phyloP scores from a whole-genome alignment of 441 rosid species.

The Daphne laureola region DNA sequence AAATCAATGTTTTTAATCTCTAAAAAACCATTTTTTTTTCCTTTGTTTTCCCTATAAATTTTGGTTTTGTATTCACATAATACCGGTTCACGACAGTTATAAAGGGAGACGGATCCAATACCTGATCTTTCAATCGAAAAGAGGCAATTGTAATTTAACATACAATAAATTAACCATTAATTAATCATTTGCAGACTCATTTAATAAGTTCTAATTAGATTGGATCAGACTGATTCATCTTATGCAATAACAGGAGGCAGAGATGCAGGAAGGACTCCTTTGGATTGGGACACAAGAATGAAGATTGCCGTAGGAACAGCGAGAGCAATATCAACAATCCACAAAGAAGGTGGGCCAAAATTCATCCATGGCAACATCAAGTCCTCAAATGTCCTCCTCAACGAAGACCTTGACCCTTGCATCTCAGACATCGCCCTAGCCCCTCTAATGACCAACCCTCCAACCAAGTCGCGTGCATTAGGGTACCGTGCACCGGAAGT shows the following conservation, averaged over 20 bases:
- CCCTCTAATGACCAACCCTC: constrained; percentile 39
- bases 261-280: constrained; percentile 24
- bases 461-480: constrained; percentile 31
- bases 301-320: constrained; percentile 44
- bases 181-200: too few species aligned
- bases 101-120: too few species aligned
- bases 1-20: too few species aligned
- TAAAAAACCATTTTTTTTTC: too few species aligned
- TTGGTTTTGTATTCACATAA: too few species aligned
- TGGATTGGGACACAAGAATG: constrained; percentile 58
- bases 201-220: too few species aligned
- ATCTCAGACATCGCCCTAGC: constrained; percentile 48
- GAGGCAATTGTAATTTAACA: too few species aligned
- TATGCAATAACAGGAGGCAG: constrained; percentile 25
- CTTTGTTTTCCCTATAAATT: too few species aligned
- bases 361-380: constrained; percentile 60
- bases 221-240: too few species aligned
- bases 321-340: constrained; percentile 45
- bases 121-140: too few species aligned
- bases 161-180: too few species aligned
- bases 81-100: too few species aligned
- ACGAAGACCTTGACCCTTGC: constrained; percentile 41
- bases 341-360: constrained; percentile 30
- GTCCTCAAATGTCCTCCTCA: constrained; percentile 55
- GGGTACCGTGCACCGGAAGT: constrained; percentile 65